Conservation (phyloP, 1,284 basidiomycete species). For the Wolfiporia cocos region DNA sequence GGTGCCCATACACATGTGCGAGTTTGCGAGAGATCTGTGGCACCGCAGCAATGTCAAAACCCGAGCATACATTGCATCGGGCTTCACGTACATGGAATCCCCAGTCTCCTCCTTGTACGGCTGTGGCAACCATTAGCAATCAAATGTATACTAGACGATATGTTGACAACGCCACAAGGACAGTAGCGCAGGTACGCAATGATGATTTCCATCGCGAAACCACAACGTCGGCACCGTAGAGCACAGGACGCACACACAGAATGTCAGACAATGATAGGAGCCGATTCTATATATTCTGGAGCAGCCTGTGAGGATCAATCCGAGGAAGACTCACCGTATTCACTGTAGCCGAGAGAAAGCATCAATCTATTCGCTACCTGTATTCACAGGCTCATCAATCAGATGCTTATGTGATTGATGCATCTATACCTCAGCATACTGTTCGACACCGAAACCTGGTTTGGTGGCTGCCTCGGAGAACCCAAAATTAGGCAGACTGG, state of each 20-base stretch:
- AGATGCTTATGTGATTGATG: neutral
- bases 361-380: conserved; percentile 6
- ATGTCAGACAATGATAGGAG: neutral
- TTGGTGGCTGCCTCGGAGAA: conserved; percentile 29
- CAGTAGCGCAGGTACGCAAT: neutral
- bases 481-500: conserved; percentile 36
- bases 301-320: no score
- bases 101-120: conserved; percentile 7
- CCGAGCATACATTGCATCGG: neutral
- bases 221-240: no score
- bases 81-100: conserved; percentile 3
- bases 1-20: conserved; percentile 23
- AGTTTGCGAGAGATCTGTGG: conserved; percentile 26
- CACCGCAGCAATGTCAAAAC: neutral
- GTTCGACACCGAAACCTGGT: conserved; percentile 28
- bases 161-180: neutral
- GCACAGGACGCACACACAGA: no score
- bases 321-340: conserved; percentile 20
- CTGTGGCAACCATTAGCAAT: neutral
- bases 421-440: conserved; percentile 12
- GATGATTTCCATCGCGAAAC: no score
- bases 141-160: neutral
- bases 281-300: neutral
- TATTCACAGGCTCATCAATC: no score
- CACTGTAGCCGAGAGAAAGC: conserved; percentile 18